phyloP scores from a whole-genome alignment of 257 asterid genomes.

The Scutellaria galericulata region DNA sequence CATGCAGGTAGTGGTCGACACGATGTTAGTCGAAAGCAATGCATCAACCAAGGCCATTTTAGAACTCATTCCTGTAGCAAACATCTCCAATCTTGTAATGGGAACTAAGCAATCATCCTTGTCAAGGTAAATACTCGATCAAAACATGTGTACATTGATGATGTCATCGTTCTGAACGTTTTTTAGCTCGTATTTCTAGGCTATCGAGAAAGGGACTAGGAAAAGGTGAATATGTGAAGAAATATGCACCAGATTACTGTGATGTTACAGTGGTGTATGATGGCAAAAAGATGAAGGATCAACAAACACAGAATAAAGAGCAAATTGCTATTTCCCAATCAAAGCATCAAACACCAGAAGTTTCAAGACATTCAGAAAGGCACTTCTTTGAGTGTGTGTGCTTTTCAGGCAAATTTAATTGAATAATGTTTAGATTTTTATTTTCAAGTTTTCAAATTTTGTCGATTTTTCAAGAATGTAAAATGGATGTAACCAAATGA shows the following conservation, averaged over 20 bases:
- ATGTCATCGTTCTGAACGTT: background rate
- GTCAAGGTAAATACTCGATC: conserved; percentile 45
- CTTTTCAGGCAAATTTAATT: conserved; percentile 54
- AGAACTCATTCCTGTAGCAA: conserved; percentile 65
- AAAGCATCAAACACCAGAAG: conserved; percentile 35
- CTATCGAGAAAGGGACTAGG: conserved; percentile 54
- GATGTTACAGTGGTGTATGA: conserved; percentile 57
- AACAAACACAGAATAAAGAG: conserved; percentile 35
- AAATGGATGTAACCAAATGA: too few relatives aligned
- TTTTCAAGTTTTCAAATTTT: background rate
- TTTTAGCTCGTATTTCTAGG: conserved; percentile 39
- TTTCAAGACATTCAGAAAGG: conserved; percentile 41
- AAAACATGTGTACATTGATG: background rate
- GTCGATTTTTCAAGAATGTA: background rate
- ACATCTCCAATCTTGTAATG: conserved; percentile 63
- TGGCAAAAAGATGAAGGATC: conserved; percentile 43
- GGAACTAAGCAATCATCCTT: conserved; percentile 59
- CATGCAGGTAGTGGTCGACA: conserved; percentile 68
- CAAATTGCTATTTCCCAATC: conserved; percentile 35
- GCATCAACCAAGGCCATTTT: conserved; percentile 68
- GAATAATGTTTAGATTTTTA: conserved; percentile 12
- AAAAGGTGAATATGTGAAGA: conserved; percentile 69
- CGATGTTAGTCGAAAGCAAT: conserved; percentile 83
- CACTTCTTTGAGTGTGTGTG: conserved; percentile 69
- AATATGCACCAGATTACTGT: conserved; percentile 67